Evolutionary conservation across 495 filamentous ascomycete genomes (phyloP).

Genomic region (Talaromyces borbonicus): DNA sequence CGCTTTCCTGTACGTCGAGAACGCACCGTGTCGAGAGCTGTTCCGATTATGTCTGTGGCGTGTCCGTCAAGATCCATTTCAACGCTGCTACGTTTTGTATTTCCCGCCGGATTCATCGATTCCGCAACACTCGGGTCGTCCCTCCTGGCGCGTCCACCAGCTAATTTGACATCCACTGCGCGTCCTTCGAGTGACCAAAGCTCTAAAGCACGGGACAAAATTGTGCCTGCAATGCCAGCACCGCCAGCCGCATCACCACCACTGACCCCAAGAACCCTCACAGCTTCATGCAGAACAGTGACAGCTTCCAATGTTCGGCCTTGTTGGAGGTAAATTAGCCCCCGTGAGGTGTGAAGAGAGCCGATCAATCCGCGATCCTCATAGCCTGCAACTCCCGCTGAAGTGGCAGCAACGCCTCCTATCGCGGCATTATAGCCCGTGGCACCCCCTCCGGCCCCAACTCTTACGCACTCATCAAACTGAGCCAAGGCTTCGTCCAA

Average conservation of each 20-base stretch:
- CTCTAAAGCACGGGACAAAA: conserved; percentile 64
- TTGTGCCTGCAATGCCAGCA: conserved; percentile 64
- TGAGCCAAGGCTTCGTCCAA: conserved; percentile 62
- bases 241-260: conserved; percentile 48
- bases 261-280: conserved; percentile 40
- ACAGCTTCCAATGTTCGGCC: conserved; percentile 57
- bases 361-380: conserved; percentile 37
- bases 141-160: conserved; percentile 12
- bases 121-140: conserved; percentile 23
- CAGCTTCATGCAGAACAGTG: conserved; percentile 58
- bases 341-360: conserved; percentile 39
- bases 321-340: conserved; percentile 62
- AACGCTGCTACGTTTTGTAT: conserved; percentile 23
- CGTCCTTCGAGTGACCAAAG: conserved; percentile 46
- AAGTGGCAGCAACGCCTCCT: conserved; percentile 28
- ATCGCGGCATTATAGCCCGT: conserved; percentile 33
- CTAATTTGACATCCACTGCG: conserved; percentile 18
- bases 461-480: conserved; percentile 72
- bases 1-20: conserved; percentile 15
- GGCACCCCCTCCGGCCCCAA: conserved; percentile 61
- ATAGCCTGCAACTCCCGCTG: conserved; percentile 34
- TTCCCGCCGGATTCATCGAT: conserved; percentile 17
- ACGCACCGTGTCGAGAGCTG: conserved; percentile 27
- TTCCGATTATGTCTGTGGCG: conserved; percentile 27
- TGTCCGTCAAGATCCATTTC: conserved; percentile 36